phyloP scores from a whole-genome alignment of 2,329 filamentous ascomycete species.

The Colletotrichum eleusines region DNA sequence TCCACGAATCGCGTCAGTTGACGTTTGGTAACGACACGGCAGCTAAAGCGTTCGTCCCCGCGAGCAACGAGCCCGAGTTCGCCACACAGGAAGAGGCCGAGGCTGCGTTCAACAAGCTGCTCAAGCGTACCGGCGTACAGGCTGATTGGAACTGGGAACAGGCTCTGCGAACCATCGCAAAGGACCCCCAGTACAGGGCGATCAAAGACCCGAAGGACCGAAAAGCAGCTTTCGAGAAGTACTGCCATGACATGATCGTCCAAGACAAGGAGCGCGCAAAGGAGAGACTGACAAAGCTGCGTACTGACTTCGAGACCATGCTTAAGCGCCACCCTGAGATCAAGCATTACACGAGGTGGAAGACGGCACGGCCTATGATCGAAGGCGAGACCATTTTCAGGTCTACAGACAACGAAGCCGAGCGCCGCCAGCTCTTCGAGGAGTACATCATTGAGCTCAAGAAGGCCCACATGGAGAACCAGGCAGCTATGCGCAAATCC shows the following conservation, averaged over 20 bases:
- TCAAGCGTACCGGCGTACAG: constrained; percentile 87
- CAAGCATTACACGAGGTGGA: constrained; percentile 97
- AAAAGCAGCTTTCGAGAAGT: constrained; percentile 93
- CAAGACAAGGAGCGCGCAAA: constrained; percentile 96
- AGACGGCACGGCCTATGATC: constrained; percentile 92
- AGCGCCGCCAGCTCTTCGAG: constrained; percentile 90
- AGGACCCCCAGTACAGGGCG: constrained; percentile 91
- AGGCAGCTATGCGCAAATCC: constrained; percentile 77
- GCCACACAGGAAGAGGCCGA: constrained; percentile 88
- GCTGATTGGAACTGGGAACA: constrained; percentile 95
- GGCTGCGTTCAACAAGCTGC: constrained; percentile 89
- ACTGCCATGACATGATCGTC: constrained; percentile 86
- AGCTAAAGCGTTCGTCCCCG: constrained; percentile 71
- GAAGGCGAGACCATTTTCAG: constrained; percentile 96
- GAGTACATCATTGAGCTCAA: constrained; percentile 91
- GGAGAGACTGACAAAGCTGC: constrained; percentile 91
- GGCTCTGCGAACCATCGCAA: constrained; percentile 85
- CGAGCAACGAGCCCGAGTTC: constrained; percentile 81
- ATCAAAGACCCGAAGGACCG: constrained; percentile 93
- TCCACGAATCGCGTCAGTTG: constrained; percentile 69
- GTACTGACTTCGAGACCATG: constrained; percentile 95
- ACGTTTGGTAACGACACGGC: constrained; percentile 68
- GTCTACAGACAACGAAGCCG: constrained; percentile 87
- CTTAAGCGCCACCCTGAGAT: constrained; percentile 96
- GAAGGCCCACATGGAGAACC: constrained; percentile 81